Percentiles rank a stretch among this genome's conserved stretches.
phyloP scores from a whole-genome alignment of 129 eudicot genomes.

The Artemisia annua region DNA sequence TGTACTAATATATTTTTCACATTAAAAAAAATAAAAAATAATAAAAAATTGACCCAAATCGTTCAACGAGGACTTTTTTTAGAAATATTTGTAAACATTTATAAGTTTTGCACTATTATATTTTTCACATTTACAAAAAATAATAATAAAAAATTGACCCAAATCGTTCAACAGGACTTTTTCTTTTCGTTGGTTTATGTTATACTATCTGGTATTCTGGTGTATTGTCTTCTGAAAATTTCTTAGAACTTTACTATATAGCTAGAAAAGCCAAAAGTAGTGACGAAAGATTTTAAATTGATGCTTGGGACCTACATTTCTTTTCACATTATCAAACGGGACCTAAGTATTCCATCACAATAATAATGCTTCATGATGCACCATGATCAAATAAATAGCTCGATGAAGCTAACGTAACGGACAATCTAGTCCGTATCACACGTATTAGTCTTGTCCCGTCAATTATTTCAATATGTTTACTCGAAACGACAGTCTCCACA shows the following conservation, averaged over 20 bases:
- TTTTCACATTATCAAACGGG: slow-evolving; percentile 17
- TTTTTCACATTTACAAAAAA: too few relatives aligned
- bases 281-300: too few relatives aligned
- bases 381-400: slow-evolving; percentile 4
- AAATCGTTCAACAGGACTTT: neutral
- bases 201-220: neutral
- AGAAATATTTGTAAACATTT: too few relatives aligned
- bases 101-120: too few relatives aligned
- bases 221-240: neutral
- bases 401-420: slow-evolving; percentile 18
- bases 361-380: slow-evolving; percentile 22
- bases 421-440: slow-evolving; percentile 13
- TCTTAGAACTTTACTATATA: neutral
- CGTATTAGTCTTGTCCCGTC: slow-evolving; percentile 1
- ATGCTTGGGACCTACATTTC: slow-evolving; percentile 18
- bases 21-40: too few relatives aligned
- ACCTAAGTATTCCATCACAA: slow-evolving; percentile 13
- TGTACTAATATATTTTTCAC: too few relatives aligned
- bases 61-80: neutral
- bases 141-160: too few relatives aligned
- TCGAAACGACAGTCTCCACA: neutral
- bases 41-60: too few relatives aligned
- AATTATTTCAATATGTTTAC: slow-evolving; percentile 5
- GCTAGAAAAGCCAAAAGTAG: neutral
- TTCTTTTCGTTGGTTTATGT: neutral